Conservation (phyloP, 225 moss, liverwort and hornwort genomes). For the Climacium dendroides region DNA sequence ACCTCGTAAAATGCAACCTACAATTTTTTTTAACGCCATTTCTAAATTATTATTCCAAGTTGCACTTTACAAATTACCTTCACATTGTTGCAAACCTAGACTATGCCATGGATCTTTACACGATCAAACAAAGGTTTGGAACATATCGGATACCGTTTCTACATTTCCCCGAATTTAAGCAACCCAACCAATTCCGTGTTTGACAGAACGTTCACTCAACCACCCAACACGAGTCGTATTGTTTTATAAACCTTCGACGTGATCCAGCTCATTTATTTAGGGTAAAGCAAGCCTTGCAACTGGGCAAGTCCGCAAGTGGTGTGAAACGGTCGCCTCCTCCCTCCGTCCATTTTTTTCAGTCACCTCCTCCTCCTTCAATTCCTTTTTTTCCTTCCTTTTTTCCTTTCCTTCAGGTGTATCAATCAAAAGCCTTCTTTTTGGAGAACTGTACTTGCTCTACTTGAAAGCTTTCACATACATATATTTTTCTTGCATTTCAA, state of each 20-base stretch:
- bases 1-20: not conserved
- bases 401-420: not conserved
- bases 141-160: not conserved
- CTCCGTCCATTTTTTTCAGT: no score
- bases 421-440: not conserved
- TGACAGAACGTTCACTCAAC: not conserved
- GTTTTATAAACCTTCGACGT: no score
- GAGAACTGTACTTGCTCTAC: not conserved
- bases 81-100: not conserved
- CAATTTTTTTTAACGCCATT: not conserved
- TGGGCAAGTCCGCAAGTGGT: not conserved
- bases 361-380: not conserved
- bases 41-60: not conserved
- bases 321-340: not conserved
- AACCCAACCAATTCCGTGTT: not conserved
- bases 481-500: not conserved
- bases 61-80: no score
- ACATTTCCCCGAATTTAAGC: no score
- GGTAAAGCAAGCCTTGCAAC: not conserved
- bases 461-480: not conserved
- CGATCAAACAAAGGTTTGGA: not conserved
- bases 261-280: not conserved
- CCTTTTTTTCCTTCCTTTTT: no score
- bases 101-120: not conserved
- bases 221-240: not conserved